Evolutionary conservation across 2,329 filamentous ascomycete genomes (phyloP), one percentile per base, ranked within the genome.

Genomic region (Cercospora sp.): DNA sequence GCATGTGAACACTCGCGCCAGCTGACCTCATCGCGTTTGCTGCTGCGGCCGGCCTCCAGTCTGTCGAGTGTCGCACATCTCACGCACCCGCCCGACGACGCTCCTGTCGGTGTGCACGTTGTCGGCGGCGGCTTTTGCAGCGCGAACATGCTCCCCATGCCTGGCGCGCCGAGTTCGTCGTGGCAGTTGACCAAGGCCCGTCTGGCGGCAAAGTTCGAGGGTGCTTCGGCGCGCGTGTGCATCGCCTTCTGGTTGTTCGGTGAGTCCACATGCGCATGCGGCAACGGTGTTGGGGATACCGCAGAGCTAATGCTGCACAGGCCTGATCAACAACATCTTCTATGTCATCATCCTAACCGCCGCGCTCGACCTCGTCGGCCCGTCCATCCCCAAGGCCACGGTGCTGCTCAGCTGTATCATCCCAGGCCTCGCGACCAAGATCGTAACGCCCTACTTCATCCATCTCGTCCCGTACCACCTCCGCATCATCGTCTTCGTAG

Each of bases 281-380:
- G 10, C 10, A 13, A 51, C 62, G 59, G 23, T 23, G 13, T n/a
- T 23, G 26, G 30, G 10, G 53, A 18, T n/a, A n/a, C 30, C 53
- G 26, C 9, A 18, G 53, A 58, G n/a, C 53, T 58, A 31, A 58
- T 33, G 20, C 23, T 33, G 62, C 33, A 53, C 75, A 94, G 92
- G 92, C 63, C 83, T 95, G 18, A 95, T 98, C 78, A 98, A 99
- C 81, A 98, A 98, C 82, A 92, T 98, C 73, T 91, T 97, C 81
- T 98, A 97, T 81, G 94, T 98, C 65, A 92, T 98, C 79, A 95
- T 98, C 78, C 90, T 99, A 75, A 96, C 93, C 31, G 92, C 95
- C 40, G 95, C 95, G 3, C 91, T 97, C 75, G 95, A 99, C 77
- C 91, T 99, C 69, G 95, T 98, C 74, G 94, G 94, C 40, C 90